A percentile compares a stretch with the other conserved stretches of the same genome.
Conservation (phyloP, 2,329 filamentous ascomycete genomes). For the Fusarium humuli region DNA sequence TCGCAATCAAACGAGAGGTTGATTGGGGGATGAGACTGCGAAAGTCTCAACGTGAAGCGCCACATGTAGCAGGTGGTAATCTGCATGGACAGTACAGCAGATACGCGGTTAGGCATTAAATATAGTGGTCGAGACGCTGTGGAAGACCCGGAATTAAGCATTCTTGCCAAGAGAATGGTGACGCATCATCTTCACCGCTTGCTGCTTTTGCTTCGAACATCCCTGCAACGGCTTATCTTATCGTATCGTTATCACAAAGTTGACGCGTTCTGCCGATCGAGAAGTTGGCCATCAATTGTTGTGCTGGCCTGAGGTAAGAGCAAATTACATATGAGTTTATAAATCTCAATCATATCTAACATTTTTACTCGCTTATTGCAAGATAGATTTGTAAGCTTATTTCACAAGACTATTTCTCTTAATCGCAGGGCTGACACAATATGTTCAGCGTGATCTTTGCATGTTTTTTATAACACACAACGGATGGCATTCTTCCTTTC, state of each 20-base stretch:
- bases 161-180: constrained; percentile 16
- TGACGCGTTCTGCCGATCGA: neutral
- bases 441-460: no score
- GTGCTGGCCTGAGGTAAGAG: no score
- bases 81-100: neutral
- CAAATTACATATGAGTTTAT: no score
- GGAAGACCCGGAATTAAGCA: constrained; percentile 5
- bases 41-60: constrained; percentile 14
- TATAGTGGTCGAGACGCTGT: neutral
- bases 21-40: neutral
- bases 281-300: neutral
- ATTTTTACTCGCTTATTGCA: fast-evolving
- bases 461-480: no score
- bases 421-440: no score
- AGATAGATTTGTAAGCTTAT: no score
- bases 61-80: constrained; percentile 4
- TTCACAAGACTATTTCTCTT: no score
- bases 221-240: neutral
- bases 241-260: neutral
- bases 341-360: fast-evolving
- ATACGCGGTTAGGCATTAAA: neutral
- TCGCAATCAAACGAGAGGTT: constrained; percentile 22
- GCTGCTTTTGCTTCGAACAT: neutral
- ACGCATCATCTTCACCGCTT: constrained; percentile 7
- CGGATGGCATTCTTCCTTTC: no score